A percentile compares a stretch with the other conserved stretches of the same genome.
Evolutionary conservation across 306 rosid genomes (phyloP).

Genomic region (Ochetophila trinervis): DNA sequence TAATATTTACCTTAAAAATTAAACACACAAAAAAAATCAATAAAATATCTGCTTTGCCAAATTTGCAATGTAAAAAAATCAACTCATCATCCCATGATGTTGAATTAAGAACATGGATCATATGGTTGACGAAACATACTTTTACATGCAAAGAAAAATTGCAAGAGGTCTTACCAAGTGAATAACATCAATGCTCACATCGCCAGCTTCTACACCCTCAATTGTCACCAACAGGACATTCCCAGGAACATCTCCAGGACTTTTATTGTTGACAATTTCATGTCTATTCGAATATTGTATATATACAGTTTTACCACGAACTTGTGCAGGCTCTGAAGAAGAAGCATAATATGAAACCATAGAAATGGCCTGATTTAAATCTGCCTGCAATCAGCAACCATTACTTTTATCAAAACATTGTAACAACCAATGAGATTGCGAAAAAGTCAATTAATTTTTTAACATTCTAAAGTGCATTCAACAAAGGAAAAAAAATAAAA

Average conservation of each 20-base stretch:
- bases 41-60: too few species aligned
- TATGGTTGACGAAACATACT: slow-evolving; percentile 4
- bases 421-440: background rate
- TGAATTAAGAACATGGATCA: background rate
- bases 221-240: slow-evolving; percentile 86
- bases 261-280: slow-evolving; percentile 88
- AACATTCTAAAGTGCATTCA: background rate
- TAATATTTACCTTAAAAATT: too few species aligned
- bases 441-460: background rate
- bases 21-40: too few species aligned
- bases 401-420: background rate
- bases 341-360: slow-evolving; percentile 95
- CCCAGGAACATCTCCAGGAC: slow-evolving; percentile 94
- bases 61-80: too few species aligned
- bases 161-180: slow-evolving; percentile 61
- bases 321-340: slow-evolving; percentile 87
- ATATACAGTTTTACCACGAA: slow-evolving; percentile 88
- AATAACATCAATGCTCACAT: slow-evolving; percentile 90
- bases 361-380: slow-evolving; percentile 84
- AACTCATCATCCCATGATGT: too few species aligned
- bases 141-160: background rate
- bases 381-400: slow-evolving; percentile 48
- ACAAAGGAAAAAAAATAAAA: background rate
- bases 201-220: slow-evolving; percentile 94
- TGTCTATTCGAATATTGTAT: slow-evolving; percentile 91